Evolutionary conservation across 2,329 filamentous ascomycete species (phyloP).

Genomic region (Aspergillus terreus): DNA sequence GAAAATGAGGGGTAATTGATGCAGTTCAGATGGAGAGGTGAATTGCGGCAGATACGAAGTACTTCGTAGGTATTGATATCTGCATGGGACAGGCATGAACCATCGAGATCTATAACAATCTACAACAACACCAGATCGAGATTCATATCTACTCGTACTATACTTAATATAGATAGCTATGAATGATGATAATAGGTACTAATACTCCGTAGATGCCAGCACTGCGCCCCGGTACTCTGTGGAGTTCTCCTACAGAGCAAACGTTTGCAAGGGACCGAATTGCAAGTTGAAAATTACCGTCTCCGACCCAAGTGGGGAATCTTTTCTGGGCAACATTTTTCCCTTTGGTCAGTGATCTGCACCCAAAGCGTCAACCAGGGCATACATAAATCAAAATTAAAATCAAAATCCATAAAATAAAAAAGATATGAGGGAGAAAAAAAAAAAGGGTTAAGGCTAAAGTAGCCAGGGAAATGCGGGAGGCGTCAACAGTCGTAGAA

Average conservation of each 20-base stretch:
- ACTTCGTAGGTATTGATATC: too few relatives aligned
- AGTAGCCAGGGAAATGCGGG: slow-evolving; percentile 5
- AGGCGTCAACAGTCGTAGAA: slow-evolving; percentile 10
- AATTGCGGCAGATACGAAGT: too few relatives aligned
- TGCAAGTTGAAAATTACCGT: slow-evolving; percentile 13
- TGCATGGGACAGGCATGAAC: too few relatives aligned
- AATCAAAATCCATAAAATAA: slow-evolving; percentile 1
- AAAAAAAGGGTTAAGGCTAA: background rate
- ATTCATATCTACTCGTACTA: background rate
- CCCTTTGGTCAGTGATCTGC: slow-evolving; percentile 15
- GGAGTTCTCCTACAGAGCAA: too few relatives aligned
- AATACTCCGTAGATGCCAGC: background rate
- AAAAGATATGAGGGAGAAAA: background rate
- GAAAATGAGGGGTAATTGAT: too few relatives aligned
- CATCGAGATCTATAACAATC: too few relatives aligned
- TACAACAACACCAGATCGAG: too few relatives aligned
- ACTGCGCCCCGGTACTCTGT: background rate
- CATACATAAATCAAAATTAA: background rate
- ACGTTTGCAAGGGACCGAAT: background rate
- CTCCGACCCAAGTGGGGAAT: background rate
- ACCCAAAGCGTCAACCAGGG: background rate
- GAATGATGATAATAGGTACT: background rate
- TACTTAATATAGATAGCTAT: background rate
- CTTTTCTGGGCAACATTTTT: slow-evolving; percentile 12
- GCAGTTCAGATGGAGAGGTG: too few relatives aligned